Base-by-base conservation (phyloP, 306 rosid species). In the Cucurbita ficifolia region DNA sequence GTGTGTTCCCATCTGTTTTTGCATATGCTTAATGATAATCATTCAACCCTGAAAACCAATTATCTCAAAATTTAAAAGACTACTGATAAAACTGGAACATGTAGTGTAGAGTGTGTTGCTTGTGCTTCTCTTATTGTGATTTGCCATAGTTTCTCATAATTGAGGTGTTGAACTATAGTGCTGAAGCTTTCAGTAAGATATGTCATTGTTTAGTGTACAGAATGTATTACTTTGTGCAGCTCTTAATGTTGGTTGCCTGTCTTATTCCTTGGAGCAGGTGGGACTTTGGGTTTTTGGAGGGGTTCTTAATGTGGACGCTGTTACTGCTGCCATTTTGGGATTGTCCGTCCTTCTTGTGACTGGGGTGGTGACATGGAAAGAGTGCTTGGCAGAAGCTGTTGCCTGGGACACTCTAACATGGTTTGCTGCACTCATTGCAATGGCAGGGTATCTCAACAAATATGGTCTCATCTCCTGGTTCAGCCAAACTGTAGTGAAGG, bases 371-470 rank as follows among this genome's bases (percentile, higher is more conserved):
- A 91, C 99, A 60, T 95, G 99, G 99, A 95, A 95, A 82, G 99
- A 95, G 85, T 95, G 99, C 86, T 86, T 95, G 76, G 89, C 82
- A 74, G 99, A 95, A 78, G 80, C 96, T 61, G 99, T 95, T 83
- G 99, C 99, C 72, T 95, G 99, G 99, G 99, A 95, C 74, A 95
- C 99, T 40, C 91, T 95, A 73, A 95, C 96, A 2, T 95, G 97
- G 99, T 95, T 95, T 82, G 99, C 99, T 79, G 99, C 99, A 42
- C 99, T 95, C 76, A 95, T 95, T 81, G 97, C 99, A 65, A 95
- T 95, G 99, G 99, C 97, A 52, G 99, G 99, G 59, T 95, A 95
- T 83, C 89, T 95, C 84, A 95, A 95, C 87, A 95, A 95, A 87
- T 95, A 95, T 73, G 97, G 97, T 73, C 99, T 95, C 67, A 95